Evolutionary conservation across 345 rosid genomes (phyloP).

Genomic region (Durio zibethinus): DNA sequence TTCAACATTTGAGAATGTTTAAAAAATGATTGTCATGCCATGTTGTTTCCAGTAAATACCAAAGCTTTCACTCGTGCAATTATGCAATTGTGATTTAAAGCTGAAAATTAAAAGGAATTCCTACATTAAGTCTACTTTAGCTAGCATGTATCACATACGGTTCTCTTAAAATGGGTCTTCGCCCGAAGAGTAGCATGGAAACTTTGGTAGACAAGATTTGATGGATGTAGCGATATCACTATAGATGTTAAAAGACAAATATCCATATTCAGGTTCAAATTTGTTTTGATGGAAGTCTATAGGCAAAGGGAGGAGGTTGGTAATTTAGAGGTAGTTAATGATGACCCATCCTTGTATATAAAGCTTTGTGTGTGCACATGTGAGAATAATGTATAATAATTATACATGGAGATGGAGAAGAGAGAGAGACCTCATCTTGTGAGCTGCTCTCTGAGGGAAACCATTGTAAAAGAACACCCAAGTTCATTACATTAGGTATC

Average conservation of each 20-base stretch:
- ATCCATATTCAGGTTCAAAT: neutral
- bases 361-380: too few relatives aligned
- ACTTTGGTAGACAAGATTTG: neutral
- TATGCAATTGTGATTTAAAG: neutral
- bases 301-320: neutral
- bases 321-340: neutral
- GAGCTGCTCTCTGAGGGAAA: slow-evolving; percentile 66
- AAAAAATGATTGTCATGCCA: neutral
- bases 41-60: neutral
- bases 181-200: neutral
- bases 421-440: slow-evolving; percentile 58
- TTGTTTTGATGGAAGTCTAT: neutral
- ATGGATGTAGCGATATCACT: neutral
- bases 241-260: neutral
- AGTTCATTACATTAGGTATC: slow-evolving; percentile 77
- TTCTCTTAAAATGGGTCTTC: neutral
- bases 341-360: too few relatives aligned
- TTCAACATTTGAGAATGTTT: neutral
- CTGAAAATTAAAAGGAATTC: neutral
- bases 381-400: too few relatives aligned
- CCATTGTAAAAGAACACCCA: slow-evolving; percentile 84
- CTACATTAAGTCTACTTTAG: neutral
- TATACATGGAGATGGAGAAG: slow-evolving; percentile 6
- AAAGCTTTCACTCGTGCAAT: neutral
- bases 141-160: neutral